Percentiles rank a stretch among this genome's conserved stretches.
phyloP scores from a whole-genome alignment of 805 yeast species.

The Pichia pseudocactophila region DNA sequence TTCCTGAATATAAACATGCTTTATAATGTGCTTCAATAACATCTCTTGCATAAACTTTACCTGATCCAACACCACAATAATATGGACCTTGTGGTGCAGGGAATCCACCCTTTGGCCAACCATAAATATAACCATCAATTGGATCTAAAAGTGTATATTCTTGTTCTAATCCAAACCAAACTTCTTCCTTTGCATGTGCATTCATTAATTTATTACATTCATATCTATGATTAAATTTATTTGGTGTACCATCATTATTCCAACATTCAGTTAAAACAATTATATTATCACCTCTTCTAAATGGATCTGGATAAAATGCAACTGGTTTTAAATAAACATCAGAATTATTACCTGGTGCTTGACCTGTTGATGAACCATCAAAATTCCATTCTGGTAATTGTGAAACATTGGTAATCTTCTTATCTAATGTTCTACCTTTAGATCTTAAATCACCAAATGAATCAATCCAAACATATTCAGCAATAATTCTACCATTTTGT shows the following conservation, averaged over 20 bases:
- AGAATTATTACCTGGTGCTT: conserved; percentile 97
- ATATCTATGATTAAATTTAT: conserved; percentile 96
- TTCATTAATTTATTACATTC: conserved; percentile 92
- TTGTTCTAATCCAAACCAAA: conserved; percentile 99
- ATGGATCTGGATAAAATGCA: conserved; percentile 91
- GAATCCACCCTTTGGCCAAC: conserved; percentile 99
- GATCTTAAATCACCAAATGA: conserved; percentile 87
- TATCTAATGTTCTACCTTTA: conserved; percentile 79
- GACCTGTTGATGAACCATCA: conserved; percentile 97
- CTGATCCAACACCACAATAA: conserved; percentile 99
- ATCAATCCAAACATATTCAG: conserved; percentile 98
- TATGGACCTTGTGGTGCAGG: conserved; percentile 99
- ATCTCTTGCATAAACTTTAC: conserved; percentile 96
- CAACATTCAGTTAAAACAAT: conserved; percentile 93
- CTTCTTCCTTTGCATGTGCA: conserved; percentile 74
- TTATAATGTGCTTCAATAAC: conserved; percentile 98
- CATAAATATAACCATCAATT: conserved; percentile 73
- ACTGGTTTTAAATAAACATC: conserved; percentile 95
- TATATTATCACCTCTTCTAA: conserved; percentile 96
- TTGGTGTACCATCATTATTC: conserved; percentile 98
- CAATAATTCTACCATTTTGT: conserved; percentile 81
- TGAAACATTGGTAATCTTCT: conserved; percentile 60
- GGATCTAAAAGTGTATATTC: conserved; percentile 96
- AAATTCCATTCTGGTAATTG: conserved; percentile 99
- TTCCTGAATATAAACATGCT: conserved; percentile 92